Evolutionary conservation across 192 early-diverging fungal species (phyloP).

Genomic region (Dissophora globulifera): DNA sequence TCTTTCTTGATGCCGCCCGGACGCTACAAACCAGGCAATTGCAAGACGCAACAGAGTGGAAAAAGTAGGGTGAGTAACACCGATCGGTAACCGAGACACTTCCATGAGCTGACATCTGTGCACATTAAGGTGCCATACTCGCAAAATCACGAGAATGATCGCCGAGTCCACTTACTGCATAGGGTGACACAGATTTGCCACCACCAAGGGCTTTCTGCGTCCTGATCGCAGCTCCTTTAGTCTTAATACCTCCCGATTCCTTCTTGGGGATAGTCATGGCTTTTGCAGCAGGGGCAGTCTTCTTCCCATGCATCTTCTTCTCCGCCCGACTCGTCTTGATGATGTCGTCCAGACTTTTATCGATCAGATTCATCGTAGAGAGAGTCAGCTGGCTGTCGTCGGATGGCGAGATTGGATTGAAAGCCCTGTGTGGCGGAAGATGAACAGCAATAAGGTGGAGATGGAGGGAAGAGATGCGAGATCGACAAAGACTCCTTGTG

Average conservation of each 20-base stretch:
- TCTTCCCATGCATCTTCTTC: conserved; percentile 16
- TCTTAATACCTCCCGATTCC: background rate
- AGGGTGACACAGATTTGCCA: conserved; percentile 28
- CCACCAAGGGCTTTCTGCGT: conserved; percentile 5
- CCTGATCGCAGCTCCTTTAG: conserved; percentile 19
- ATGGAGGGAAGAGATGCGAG: no score
- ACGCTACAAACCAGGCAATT: conserved; percentile 3
- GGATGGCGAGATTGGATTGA: background rate
- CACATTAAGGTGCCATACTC: background rate
- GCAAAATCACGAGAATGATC: no score
- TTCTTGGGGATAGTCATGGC: background rate
- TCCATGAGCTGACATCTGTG: background rate
- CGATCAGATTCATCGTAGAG: conserved; percentile 23
- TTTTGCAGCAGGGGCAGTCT: background rate
- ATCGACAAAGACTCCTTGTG: background rate
- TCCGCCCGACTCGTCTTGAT: conserved; percentile 34
- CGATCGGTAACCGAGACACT: no score
- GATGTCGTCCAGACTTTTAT: conserved; percentile 43
- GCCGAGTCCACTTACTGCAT: conserved; percentile 26
- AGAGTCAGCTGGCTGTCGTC: background rate
- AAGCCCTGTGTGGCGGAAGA: background rate
- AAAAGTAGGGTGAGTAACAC: background rate
- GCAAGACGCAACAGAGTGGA: background rate
- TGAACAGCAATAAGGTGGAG: background rate
- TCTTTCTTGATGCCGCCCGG: conserved; percentile 20